Conservation (phyloP, 192 early-diverging fungal species). For the Piromyces sp. region DNA sequence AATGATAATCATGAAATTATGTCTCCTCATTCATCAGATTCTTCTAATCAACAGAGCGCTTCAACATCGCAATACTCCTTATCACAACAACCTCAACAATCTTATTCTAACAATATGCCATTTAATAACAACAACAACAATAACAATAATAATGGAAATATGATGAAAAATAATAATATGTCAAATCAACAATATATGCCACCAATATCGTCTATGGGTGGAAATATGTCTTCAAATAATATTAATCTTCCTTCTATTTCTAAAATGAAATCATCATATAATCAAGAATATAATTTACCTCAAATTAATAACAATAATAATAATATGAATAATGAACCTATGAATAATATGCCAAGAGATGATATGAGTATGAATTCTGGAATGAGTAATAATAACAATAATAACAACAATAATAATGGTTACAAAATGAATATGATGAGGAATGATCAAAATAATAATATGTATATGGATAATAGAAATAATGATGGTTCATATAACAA, state of each 20-base stretch:
- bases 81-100: not conserved
- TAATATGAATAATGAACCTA: not conserved
- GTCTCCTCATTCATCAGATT: not conserved
- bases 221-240: not conserved
- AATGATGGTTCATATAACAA: not conserved
- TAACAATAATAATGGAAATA: not conserved
- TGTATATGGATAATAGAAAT: not conserved
- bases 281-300: not conserved
- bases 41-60: not conserved
- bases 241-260: not conserved
- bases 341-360: not conserved
- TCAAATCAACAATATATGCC: not conserved
- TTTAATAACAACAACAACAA: not conserved
- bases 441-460: not conserved
- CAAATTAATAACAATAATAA: not conserved
- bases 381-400: not conserved
- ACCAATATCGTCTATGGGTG: not conserved
- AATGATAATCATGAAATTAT: not conserved
- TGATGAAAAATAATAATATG: not conserved
- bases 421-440: not conserved
- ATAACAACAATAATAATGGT: not conserved
- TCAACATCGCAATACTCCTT: not conserved
- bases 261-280: not conserved
- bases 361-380: not conserved
- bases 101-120: not conserved